Evolutionary conservation across 352 stramenopile species (phyloP).

Genomic region (Globisporangium canariense): DNA sequence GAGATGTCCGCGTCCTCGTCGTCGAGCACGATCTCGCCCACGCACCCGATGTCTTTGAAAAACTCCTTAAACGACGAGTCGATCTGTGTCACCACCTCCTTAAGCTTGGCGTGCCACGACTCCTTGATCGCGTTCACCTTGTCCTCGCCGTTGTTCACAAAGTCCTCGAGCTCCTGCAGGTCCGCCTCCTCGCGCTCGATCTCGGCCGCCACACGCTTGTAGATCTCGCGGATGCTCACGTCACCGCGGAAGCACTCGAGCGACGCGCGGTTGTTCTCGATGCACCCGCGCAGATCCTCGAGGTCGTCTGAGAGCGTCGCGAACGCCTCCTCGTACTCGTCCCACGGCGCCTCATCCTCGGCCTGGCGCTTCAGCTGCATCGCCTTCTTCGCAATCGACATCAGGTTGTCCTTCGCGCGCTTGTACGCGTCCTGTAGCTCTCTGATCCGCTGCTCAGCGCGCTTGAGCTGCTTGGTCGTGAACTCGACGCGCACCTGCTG

Average conservation of each 20-base stretch:
- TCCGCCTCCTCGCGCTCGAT: constrained; percentile 64
- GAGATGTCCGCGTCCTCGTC: constrained; percentile 78
- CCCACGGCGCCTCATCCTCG: constrained; percentile 64
- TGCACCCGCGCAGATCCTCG: constrained; percentile 68
- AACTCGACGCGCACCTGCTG: constrained; percentile 73
- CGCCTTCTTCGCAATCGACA: constrained; percentile 52
- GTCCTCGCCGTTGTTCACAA: constrained; percentile 59
- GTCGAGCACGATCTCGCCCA: constrained; percentile 80
- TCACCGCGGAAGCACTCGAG: constrained; percentile 82
- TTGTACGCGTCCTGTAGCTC: constrained; percentile 59
- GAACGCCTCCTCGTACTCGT: constrained; percentile 64
- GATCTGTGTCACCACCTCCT: constrained; percentile 73
- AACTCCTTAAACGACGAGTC: constrained; percentile 82
- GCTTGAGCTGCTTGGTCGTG: constrained; percentile 54
- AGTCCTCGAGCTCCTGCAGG: constrained; percentile 55
- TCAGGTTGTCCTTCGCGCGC: constrained; percentile 60
- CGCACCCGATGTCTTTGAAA: constrained; percentile 83
- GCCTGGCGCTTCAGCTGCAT: constrained; percentile 68
- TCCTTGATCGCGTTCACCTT: constrained; percentile 76
- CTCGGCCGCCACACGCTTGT: constrained; percentile 57
- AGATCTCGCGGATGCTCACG: constrained; percentile 67
- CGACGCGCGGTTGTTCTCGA: constrained; percentile 83
- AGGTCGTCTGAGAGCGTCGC: constrained; percentile 63
- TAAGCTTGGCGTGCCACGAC: constrained; percentile 64
- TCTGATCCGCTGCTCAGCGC: constrained; percentile 44